Conservation (phyloP, 352 stramenopile species). For the Phytophthora fragariaefolia region DNA sequence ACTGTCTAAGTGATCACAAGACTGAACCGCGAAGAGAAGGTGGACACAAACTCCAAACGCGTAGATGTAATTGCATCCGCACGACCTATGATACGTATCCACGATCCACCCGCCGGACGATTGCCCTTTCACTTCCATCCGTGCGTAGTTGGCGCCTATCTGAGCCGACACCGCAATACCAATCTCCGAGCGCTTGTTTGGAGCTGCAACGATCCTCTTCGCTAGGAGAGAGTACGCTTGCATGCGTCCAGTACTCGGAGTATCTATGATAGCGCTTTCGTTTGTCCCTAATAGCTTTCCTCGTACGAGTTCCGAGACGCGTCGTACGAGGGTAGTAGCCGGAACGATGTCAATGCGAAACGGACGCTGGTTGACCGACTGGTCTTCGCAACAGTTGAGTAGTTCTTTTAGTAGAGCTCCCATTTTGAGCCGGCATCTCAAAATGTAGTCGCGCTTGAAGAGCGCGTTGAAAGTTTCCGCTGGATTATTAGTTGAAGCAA, state of each 20-base stretch:
- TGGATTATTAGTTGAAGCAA: not conserved
- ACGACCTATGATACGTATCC: not conserved
- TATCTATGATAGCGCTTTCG: not conserved
- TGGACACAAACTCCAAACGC: slow-evolving; percentile 9
- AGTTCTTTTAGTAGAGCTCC: not conserved
- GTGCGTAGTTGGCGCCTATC: slow-evolving; percentile 10
- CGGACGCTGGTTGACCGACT: not conserved
- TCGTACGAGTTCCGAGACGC: not conserved
- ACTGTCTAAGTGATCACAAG: not conserved
- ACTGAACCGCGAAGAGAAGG: not conserved
- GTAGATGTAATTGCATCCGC: slow-evolving; percentile 8
- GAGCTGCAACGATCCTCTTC: not conserved
- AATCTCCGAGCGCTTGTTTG: not conserved
- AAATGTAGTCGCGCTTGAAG: not conserved
- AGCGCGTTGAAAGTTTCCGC: not conserved
- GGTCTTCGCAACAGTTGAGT: not conserved
- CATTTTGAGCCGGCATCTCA: not conserved
- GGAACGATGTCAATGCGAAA: not conserved
- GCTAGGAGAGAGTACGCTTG: not conserved
- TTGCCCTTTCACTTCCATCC: not conserved
- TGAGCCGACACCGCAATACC: slow-evolving; percentile 6
- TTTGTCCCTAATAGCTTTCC: not conserved
- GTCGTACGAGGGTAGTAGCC: not conserved
- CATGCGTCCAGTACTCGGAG: not conserved
- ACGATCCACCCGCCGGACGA: slow-evolving; percentile 1